Percentiles rank a stretch among this genome's conserved stretches.
These are phyloP conservation scores for Alternaria arborescens DNA, from an alignment of 2,329 filamentous ascomycete genomes.

Conservation along the genomic window DNA sequence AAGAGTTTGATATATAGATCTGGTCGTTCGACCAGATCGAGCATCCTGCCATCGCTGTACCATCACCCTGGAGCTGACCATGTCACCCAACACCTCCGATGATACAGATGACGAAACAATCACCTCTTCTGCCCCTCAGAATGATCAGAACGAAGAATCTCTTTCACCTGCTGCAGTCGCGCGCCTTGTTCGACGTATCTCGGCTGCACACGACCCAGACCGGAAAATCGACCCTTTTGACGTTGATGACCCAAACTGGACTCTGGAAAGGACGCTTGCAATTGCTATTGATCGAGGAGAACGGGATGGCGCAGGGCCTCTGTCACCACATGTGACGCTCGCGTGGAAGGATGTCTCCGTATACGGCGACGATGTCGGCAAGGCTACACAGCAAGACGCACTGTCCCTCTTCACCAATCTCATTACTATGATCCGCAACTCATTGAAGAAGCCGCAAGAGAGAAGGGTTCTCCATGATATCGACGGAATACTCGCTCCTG, in stretches of 20 bases:
- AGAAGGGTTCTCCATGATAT: not conserved
- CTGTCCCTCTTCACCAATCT: not conserved
- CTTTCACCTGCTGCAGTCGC: not conserved
- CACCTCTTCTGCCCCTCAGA: not conserved
- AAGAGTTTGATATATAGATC: not conserved
- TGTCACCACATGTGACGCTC: not conserved
- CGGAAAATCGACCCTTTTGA: not conserved
- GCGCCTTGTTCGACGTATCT: not conserved
- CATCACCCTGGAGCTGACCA: not conserved
- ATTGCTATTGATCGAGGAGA: not conserved
- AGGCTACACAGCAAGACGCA: not conserved
- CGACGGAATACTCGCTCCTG: conserved; percentile 22
- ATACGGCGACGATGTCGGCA: not conserved
- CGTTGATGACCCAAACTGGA: not conserved
- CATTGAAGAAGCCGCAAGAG: not conserved
- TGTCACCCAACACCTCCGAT: not conserved
- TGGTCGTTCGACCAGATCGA: not conserved
- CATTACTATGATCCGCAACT: not conserved
- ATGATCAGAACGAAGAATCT: not conserved
- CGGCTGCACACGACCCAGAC: not conserved
- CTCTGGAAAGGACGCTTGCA: not conserved
- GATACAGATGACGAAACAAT: not conserved
- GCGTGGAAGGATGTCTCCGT: not conserved
- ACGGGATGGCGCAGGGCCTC: not conserved
- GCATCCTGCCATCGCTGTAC: not conserved